Evolutionary conservation across 1,284 basidiomycete genomes (phyloP), one percentile per base, ranked within the genome.

Genomic region (Tylopilus orsonianus): DNA sequence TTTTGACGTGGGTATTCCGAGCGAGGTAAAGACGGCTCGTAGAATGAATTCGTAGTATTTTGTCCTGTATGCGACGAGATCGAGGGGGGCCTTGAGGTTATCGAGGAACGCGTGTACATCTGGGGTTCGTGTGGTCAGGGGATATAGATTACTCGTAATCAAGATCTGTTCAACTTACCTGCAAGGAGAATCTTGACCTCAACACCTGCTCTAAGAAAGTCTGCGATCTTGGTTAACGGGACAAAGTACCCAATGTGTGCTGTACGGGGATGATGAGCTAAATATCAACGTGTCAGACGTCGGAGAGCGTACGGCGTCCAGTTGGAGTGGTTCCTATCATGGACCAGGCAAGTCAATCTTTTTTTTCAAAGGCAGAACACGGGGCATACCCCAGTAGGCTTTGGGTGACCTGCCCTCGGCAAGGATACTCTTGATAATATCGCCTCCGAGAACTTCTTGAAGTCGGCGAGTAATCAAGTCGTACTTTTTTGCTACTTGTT

Each of bases 201-300:
- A 10, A 96, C 93, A 24, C 87, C 96, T 1, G 95, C 96, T 35
- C 84, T 81, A 45, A 99, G 72, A 69, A 99, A 99, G 75, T 99
- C 97, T 30, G 95, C 94, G 49, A 98, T 93, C 76, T 99, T 99
- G 41, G 85, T 87, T 50, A 99, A 74, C 4, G 97, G 86, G 0
- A 97, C 96, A 66, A 97, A 94, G 77, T 99, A 99, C 10, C 93
- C 97, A 53, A 99, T 88, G 64, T 99, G 96, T 19, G 94, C 93
- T 97, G 60, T 51, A 42, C 9, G 20, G 3, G 16, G 18, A 40
- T 14, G 33, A 41, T 49, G 35, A 60, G 39, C 9, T 8, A 4
- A 33, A 26, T 7, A 24, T 9, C 3, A 37, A 36, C 2, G 10
- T 5, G 41, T 12, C 22, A 29, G 27, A 44, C n/a, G 29, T 38